Evolutionary conservation across 306 rosid genomes (phyloP), one percentile per base, ranked within the genome.

Genomic region (Casuarina cunninghamiana): DNA sequence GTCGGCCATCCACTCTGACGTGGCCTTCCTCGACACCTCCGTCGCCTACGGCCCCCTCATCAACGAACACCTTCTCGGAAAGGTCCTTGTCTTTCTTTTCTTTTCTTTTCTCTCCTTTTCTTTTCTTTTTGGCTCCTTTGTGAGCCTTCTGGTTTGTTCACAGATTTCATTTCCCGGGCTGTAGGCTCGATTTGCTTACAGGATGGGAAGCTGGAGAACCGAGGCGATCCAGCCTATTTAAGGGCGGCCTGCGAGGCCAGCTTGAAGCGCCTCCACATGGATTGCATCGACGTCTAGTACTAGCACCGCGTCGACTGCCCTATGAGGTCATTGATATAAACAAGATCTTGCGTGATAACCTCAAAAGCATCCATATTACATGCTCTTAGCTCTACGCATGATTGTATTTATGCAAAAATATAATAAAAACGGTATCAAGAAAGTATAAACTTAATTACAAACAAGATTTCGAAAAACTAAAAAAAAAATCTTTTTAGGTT

Each of bases 271-370:
- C 90, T 93, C 10, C 89, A 75, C 3, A 35, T 91, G 11, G 69
- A 86, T 71, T 87, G 50, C 54, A 81, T 93, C 13, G 93, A 93
- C 82, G 97, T 93, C 75, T 93, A 93, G 77, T 93, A 91, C 80
- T 90, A 85, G 69, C 94, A 88, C 67, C 89, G 97, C 17, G 37
- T 89, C 38, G 98, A 93, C 69, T n/a, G n/a, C n/a, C n/a, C n/a
- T n/a, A n/a, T n/a, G n/a, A n/a, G n/a, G n/a, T n/a, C n/a, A n/a
- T n/a, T n/a, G n/a, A n/a, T n/a, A n/a, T n/a, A n/a, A n/a, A n/a
- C n/a, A n/a, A n/a, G n/a, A n/a, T n/a, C n/a, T n/a, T n/a, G n/a
- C n/a, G n/a, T n/a, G n/a, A n/a, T n/a, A n/a, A n/a, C n/a, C n/a
- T n/a, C n/a, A n/a, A n/a, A n/a, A n/a, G n/a, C n/a, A n/a, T n/a